Evolutionary conservation across 2,329 filamentous ascomycete genomes (phyloP), one percentile per base, ranked within the genome.

Genomic region (Talaromyces funiculosus): DNA sequence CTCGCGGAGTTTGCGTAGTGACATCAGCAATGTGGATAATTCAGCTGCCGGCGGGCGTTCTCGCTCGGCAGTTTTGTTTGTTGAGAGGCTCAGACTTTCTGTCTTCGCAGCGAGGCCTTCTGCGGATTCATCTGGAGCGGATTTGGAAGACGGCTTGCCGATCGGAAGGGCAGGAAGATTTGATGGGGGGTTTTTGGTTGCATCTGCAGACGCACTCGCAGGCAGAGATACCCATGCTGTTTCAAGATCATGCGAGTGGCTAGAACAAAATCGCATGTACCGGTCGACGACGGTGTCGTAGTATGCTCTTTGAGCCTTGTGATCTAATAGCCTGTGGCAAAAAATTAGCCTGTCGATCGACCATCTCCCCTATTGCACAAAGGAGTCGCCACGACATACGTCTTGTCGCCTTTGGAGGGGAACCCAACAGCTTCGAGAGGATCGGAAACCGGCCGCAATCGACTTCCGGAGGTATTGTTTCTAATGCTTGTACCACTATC

Each of bases 1-100:
- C 78, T 99, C 94, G 60, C 94, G 86, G 33, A 99, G 84, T 73
- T 97, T 97, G 64, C 94, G 87, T 71, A 97, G 87, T 3, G 93
- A 90, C 68, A 90, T 84, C 58, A 97, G 81, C 57, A 97, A 86
- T 20, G 84, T 85, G 2, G 87, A 83, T 31, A 97, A 82, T 65
- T 89, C 86, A 65, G 85, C 83, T 12, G 83, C 82, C 60, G 82
- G 79, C 26, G 77, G 71, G 9, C 49, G 47, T 43, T 47, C 43
- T 54, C 66, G 65, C 37, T 64, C 67, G 37, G 66, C 63, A 55
- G 37, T 35, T 12, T 37, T 20, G 18, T 29, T 33, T n/a, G 47
- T 26, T 24, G 47, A 51, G 24, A 61, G 31, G 40, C 24, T 54
- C 16, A 61, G 40, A 7, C 18, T 54, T 26, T 37, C 61, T 24